Conservation (phyloP, 257 asterid species). For the Perilla frutescens region DNA sequence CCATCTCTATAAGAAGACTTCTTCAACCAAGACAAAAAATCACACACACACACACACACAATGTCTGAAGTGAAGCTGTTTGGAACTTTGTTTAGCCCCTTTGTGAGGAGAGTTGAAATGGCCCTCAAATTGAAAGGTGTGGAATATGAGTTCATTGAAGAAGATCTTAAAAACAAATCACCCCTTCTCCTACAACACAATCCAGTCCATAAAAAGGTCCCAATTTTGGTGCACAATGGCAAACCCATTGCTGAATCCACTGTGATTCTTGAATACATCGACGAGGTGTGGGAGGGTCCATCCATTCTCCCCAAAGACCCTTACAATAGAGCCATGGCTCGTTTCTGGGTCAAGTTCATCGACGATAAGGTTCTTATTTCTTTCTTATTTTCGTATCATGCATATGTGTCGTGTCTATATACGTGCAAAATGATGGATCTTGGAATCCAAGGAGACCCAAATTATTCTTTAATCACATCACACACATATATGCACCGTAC, state of each 20-base stretch:
- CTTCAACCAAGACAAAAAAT: neutral
- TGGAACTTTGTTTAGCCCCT: conserved; percentile 50
- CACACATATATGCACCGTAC: no score
- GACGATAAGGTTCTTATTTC: conserved; percentile 50
- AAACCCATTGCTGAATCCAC: conserved; percentile 52
- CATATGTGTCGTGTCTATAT: no score
- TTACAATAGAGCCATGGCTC: conserved; percentile 45
- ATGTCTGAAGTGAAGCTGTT: conserved; percentile 46
- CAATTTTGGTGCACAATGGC: conserved; percentile 55
- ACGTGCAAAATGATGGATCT: no score
- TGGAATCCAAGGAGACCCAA: no score
- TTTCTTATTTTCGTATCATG: no score
- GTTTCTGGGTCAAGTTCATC: conserved; percentile 59
- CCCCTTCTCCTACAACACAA: conserved; percentile 48
- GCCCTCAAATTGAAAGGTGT: conserved; percentile 54
- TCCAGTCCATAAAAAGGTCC: conserved; percentile 53
- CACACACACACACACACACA: neutral
- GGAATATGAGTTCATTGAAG: conserved; percentile 45
- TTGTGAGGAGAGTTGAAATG: conserved; percentile 45
- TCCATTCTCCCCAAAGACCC: conserved; percentile 53
- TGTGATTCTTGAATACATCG: conserved; percentile 59
- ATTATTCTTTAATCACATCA: no score
- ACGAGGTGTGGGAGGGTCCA: conserved; percentile 50
- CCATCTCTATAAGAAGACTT: neutral
- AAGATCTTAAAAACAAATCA: conserved; percentile 48